A percentile compares a stretch with the other conserved stretches of the same genome.
Conservation (phyloP, 2,329 filamentous ascomycete genomes). For the Scedosporium dehoogii region DNA sequence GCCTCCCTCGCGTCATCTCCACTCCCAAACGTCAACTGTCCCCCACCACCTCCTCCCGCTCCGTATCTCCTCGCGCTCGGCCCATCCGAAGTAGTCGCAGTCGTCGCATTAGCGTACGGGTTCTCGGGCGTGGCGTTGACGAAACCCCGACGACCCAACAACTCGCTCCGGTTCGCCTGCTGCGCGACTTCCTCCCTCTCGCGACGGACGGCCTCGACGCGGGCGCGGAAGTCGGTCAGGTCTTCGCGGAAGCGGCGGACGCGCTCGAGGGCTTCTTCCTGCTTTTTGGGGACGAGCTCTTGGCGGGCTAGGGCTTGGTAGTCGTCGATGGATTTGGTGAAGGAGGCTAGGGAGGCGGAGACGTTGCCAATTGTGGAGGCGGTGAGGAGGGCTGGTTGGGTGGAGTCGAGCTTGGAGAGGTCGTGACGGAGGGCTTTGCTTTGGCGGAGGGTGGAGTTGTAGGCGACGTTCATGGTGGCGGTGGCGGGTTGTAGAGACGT, state of each 20-base stretch:
- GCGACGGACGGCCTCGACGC: conserved; percentile 68
- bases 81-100: not conserved
- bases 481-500: conserved; percentile 19
- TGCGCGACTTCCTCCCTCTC: conserved; percentile 66
- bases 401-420: conserved; percentile 58
- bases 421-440: conserved; percentile 70
- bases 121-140: conserved; percentile 78
- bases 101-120: conserved; percentile 59
- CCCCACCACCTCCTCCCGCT: conserved; percentile 8
- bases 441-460: conserved; percentile 79
- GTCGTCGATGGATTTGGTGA: conserved; percentile 85
- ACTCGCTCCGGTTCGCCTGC: conserved; percentile 60
- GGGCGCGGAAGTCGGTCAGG: conserved; percentile 66
- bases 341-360: conserved; percentile 66
- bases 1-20: conserved; percentile 63
- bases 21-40: conserved; percentile 36
- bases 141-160: conserved; percentile 78
- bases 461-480: conserved; percentile 59
- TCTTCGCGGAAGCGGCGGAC: conserved; percentile 79
- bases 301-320: conserved; percentile 78
- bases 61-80: not conserved
- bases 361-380: conserved; percentile 52
- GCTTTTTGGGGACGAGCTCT: conserved; percentile 83
- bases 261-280: conserved; percentile 80
- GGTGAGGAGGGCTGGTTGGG: conserved; percentile 53